These are phyloP conservation scores for Casuarina equisetifolia DNA, from an alignment of 306 rosid species.

Conservation along the genomic window DNA sequence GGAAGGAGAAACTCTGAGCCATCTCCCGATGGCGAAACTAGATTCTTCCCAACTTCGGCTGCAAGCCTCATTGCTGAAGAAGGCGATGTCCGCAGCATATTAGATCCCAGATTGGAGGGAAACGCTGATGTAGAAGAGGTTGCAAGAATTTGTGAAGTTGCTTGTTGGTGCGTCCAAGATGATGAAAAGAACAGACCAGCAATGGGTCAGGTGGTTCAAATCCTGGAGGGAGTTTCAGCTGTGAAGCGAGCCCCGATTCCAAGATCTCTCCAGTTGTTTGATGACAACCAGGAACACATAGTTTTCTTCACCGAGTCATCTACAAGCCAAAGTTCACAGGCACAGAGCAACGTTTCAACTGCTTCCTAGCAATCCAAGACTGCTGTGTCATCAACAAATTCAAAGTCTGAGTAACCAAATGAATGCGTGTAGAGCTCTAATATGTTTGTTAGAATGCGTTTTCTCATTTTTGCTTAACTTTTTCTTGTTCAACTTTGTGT, in stretches of 20 bases:
- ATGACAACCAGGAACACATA: constrained; percentile 50
- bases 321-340: constrained; percentile 49
- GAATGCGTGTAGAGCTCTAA: constrained; percentile 1
- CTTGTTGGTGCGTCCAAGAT: constrained; percentile 91
- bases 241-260: constrained; percentile 69
- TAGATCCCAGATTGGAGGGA: constrained; percentile 58
- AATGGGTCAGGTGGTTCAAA: constrained; percentile 84
- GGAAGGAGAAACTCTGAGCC: constrained; percentile 79
- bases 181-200: constrained; percentile 67
- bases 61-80: constrained; percentile 43
- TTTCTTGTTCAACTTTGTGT: not conserved
- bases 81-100: constrained; percentile 44
- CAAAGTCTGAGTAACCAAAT: constrained; percentile 21
- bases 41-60: constrained; percentile 63
- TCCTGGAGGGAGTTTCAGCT: constrained; percentile 61
- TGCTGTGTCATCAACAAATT: constrained; percentile 28
- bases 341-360: constrained; percentile 36
- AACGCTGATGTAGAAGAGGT: constrained; percentile 55
- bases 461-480: not conserved
- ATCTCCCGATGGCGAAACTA: constrained; percentile 50
- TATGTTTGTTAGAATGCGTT: not conserved
- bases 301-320: constrained; percentile 63
- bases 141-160: constrained; percentile 49
- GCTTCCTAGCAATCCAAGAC: constrained; percentile 43
- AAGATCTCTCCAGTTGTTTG: constrained; percentile 48